phyloP scores from a whole-genome alignment of 179 eudicot species.

The Patellifolia procumbens region DNA sequence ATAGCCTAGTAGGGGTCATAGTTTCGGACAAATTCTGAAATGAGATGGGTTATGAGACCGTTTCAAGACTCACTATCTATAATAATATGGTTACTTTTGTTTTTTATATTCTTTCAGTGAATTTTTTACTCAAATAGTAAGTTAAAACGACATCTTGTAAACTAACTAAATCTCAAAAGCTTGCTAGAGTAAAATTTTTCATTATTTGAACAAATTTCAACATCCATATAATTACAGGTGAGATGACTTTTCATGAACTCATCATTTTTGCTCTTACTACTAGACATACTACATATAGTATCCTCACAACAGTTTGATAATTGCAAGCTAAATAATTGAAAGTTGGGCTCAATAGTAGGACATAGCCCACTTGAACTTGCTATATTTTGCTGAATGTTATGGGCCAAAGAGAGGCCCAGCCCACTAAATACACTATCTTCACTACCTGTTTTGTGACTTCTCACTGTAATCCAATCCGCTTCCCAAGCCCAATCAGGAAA shows the following conservation, averaged over 20 bases:
- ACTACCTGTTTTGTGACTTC: slow-evolving; percentile 15
- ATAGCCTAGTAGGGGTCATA: no score
- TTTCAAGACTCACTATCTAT: no score
- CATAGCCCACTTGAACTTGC: not conserved
- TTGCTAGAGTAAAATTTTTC: not conserved
- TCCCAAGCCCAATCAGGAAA: slow-evolving; percentile 22
- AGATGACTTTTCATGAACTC: not conserved
- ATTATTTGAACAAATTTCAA: not conserved
- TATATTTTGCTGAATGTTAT: slow-evolving; percentile 5
- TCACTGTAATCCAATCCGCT: slow-evolving; percentile 41
- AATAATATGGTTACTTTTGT: no score
- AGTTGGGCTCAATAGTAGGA: not conserved
- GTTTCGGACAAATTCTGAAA: no score
- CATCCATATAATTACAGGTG: slow-evolving; percentile 7
- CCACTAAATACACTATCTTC: not conserved
- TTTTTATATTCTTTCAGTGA: not conserved
- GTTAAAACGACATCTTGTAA: no score
- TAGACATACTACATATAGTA: not conserved
- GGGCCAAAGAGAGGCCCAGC: not conserved
- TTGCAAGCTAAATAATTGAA: slow-evolving; percentile 5
- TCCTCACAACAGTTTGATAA: not conserved
- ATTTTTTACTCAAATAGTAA: no score
- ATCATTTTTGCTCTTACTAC: not conserved
- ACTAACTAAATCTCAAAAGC: not conserved
- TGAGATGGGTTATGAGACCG: no score